Evolutionary conservation across 1,284 basidiomycete species (phyloP).

Genomic region (Boletellus deceptivus): DNA sequence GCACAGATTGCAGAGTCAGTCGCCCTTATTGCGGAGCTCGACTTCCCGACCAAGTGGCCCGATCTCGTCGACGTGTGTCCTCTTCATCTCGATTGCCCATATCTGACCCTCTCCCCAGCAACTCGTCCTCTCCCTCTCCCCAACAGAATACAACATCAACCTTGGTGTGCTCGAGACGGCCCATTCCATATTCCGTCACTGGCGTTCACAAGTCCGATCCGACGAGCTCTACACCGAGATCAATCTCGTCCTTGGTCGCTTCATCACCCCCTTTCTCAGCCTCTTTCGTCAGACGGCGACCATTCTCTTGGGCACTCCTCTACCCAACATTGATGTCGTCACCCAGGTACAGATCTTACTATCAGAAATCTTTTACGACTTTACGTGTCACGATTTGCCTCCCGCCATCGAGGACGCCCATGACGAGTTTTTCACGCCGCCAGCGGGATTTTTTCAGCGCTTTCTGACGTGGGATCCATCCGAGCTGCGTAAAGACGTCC

Average conservation of each 20-base stretch:
- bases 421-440: slow-evolving; percentile 72
- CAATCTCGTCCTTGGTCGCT: slow-evolving; percentile 86
- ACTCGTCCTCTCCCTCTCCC: slow-evolving; percentile 78
- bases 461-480: slow-evolving; percentile 79
- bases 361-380: slow-evolving; percentile 89
- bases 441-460: slow-evolving; percentile 70
- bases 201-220: slow-evolving; percentile 89
- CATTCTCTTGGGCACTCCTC: slow-evolving; percentile 47
- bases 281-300: slow-evolving; percentile 72
- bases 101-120: slow-evolving; percentile 50
- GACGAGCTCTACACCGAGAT: slow-evolving; percentile 89
- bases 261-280: slow-evolving; percentile 81
- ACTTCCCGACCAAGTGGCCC: slow-evolving; percentile 86
- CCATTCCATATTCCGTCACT: slow-evolving; percentile 92
- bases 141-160: slow-evolving; percentile 81
- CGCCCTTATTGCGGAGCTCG: slow-evolving; percentile 80
- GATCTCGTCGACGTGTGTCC: slow-evolving; percentile 78
- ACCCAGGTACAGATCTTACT: slow-evolving; percentile 78
- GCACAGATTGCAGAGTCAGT: slow-evolving; percentile 89
- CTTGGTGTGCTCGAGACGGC: slow-evolving; percentile 90
- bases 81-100: slow-evolving; percentile 4
- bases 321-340: slow-evolving; percentile 47
- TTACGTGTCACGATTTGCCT: slow-evolving; percentile 93
- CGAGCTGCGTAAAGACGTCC: slow-evolving; percentile 69
- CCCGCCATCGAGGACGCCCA: slow-evolving; percentile 93